Conservation (phyloP, 345 rosid genomes). For the Dipteronia sinensis region DNA sequence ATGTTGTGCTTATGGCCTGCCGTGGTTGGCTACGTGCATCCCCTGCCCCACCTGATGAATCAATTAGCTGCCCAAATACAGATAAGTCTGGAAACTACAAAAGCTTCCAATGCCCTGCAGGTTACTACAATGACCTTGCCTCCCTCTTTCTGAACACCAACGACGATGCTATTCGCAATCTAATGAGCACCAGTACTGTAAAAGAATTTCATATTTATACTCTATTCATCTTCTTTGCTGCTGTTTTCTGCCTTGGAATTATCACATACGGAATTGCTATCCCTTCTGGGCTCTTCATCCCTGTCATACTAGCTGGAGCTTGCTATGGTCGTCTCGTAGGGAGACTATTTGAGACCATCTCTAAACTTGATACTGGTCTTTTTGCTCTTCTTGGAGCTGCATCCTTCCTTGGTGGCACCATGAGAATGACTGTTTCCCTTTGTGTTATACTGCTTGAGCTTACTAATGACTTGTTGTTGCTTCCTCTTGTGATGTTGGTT, state of each 20-base stretch:
- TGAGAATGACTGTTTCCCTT: constrained; percentile 81
- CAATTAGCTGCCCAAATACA: constrained; percentile 52
- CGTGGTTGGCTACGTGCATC: constrained; percentile 56
- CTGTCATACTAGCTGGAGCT: constrained; percentile 73
- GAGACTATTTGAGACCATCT: constrained; percentile 45
- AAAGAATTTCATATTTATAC: constrained; percentile 50
- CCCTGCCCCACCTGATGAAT: constrained; percentile 51
- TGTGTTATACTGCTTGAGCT: constrained; percentile 76
- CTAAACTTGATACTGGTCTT: constrained; percentile 60
- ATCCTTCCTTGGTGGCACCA: constrained; percentile 73
- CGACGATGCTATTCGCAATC: constrained; percentile 66
- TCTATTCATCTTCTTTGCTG: constrained; percentile 59
- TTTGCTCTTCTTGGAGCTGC: constrained; percentile 77
- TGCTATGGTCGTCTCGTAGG: constrained; percentile 72
- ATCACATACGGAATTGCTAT: constrained; percentile 67
- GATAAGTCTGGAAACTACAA: constrained; percentile 58
- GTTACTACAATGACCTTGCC: constrained; percentile 66
- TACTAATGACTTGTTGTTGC: constrained; percentile 60
- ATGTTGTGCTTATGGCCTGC: constrained; percentile 61
- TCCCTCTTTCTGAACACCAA: constrained; percentile 66
- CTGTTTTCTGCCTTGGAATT: constrained; percentile 58
- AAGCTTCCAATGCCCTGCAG: constrained; percentile 57
- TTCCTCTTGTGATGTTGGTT: constrained; percentile 78
- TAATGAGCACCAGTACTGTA: constrained; percentile 43
- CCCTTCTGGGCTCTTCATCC: constrained; percentile 80